Conservation (phyloP, 805 yeast genomes). For the Cyberlindnera xishuangbannaensis region DNA sequence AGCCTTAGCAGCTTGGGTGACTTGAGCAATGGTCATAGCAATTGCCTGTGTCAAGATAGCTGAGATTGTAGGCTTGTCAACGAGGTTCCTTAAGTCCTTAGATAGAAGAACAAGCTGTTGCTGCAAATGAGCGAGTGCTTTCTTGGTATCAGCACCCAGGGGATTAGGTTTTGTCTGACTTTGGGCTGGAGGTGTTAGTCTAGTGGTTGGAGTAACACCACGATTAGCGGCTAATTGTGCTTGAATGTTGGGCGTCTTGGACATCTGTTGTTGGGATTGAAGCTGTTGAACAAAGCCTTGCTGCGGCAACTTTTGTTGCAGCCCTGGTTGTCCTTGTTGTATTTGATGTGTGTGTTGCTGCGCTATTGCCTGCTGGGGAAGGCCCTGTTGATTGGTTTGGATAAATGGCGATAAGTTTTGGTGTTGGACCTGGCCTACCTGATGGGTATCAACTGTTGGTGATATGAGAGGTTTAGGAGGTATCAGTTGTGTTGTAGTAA, state of each 20-base stretch:
- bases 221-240: conserved; percentile 30
- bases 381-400: too few species aligned
- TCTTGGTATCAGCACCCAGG: conserved; percentile 36
- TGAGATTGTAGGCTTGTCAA: conserved; percentile 77
- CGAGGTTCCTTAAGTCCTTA: conserved; percentile 61
- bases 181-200: conserved; percentile 19
- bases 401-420: too few species aligned
- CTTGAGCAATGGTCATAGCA: conserved; percentile 90
- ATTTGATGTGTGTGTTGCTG: conserved; percentile 1
- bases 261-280: conserved; percentile 1
- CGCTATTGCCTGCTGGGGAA: neutral
- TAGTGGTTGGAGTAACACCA: conserved; percentile 23
- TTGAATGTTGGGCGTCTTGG: conserved; percentile 24
- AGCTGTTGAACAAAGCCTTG: neutral
- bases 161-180: conserved; percentile 25
- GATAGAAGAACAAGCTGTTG: conserved; percentile 79
- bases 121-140: conserved; percentile 77
- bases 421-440: neutral
- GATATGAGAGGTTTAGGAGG: neutral
- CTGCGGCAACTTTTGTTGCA: neutral
- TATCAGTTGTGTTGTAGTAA: neutral
- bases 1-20: conserved; percentile 79
- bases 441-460: neutral
- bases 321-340: conserved; percentile 2
- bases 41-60: conserved; percentile 83